phyloP scores from a whole-genome alignment of 225 moss, liverwort and hornwort species.

The Pleurozium schreberi region DNA sequence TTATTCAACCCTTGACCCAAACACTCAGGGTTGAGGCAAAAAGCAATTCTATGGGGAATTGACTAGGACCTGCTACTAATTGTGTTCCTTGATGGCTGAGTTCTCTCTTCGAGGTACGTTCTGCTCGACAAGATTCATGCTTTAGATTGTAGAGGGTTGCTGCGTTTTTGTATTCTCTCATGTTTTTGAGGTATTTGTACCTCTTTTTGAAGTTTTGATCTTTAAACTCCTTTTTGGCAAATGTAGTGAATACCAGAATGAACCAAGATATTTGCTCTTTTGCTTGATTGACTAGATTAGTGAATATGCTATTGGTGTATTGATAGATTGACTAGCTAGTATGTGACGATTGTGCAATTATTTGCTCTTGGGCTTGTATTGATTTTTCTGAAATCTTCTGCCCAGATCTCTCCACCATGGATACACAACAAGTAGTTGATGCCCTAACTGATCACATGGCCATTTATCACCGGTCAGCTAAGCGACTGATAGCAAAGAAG shows the following conservation, averaged over 20 bases:
- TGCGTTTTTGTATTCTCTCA: neutral
- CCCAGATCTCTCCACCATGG: slow-evolving; percentile 46
- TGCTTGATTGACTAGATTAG: neutral
- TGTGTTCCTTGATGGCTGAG: slow-evolving; percentile 15
- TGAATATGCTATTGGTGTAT: neutral
- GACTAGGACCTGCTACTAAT: neutral
- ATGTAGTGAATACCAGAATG: neutral
- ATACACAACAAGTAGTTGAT: slow-evolving; percentile 67
- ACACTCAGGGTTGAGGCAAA: neutral
- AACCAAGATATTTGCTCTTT: neutral
- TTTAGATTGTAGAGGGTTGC: neutral
- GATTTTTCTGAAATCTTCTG: neutral
- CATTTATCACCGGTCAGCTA: slow-evolving; percentile 58
- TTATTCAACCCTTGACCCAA: neutral
- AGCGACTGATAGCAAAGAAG: slow-evolving; percentile 26
- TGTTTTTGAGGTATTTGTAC: neutral
- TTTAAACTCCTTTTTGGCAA: neutral
- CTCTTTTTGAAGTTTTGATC: neutral
- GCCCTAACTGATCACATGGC: slow-evolving; percentile 80
- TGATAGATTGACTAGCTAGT: neutral
- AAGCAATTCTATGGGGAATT: neutral
- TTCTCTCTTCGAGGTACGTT: slow-evolving; percentile 22
- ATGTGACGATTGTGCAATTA: neutral
- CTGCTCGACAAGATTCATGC: neutral
- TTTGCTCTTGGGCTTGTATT: neutral